Evolutionary conservation across 129 eudicot genomes (phyloP), one percentile per base, ranked within the genome.

Genomic region (Mikania micrantha): DNA sequence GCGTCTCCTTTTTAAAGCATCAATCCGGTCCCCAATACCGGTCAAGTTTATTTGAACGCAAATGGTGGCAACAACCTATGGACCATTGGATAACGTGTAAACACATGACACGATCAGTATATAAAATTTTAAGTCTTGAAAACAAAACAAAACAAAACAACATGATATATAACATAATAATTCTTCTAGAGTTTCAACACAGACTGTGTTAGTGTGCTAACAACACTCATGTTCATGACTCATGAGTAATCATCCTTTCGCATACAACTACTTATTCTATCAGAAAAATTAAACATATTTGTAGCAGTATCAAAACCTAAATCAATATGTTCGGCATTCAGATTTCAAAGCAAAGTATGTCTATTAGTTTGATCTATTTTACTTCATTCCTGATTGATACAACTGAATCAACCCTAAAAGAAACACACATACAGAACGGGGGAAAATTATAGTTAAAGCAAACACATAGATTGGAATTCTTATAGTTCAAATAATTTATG

Each of bases 1-100:
- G 44, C 7, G 25, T n/a, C 61, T 35, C 54, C 44, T 47, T 67
- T 67, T 75, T 59, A 67, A 54, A 24, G 19, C 48, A 74, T 54
- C 11, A 57, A 19, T 67, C 41, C 53, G n/a, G 32, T 48, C 34
- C 52, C 41, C 69, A 11, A 44, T 3, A 48, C 39, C 38, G 2
- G 60, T 58, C 60, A 75, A 32, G 57, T 58, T 73, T 17, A 48
- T 36, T 10, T 73, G 27, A 19, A 7, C 7, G 60, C 60, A 53
- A 53, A 53, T 4, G 34, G 6, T 24, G 16, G 60, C 2, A 5
- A 22, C 60, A 53, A 53, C 16, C 60, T 53, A 53, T 1, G 31
- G 15, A 11, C 32, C 36, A 57, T 25, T 35, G 45, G 35, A 47
- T 45, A 34, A 40, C 64, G 49, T 17, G 32, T 48, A 61, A n/a